A percentile compares a stretch with the other conserved stretches of the same genome.
phyloP scores from a whole-genome alignment of 2,329 filamentous ascomycete species.

The Pyrenochaeta sp. region DNA sequence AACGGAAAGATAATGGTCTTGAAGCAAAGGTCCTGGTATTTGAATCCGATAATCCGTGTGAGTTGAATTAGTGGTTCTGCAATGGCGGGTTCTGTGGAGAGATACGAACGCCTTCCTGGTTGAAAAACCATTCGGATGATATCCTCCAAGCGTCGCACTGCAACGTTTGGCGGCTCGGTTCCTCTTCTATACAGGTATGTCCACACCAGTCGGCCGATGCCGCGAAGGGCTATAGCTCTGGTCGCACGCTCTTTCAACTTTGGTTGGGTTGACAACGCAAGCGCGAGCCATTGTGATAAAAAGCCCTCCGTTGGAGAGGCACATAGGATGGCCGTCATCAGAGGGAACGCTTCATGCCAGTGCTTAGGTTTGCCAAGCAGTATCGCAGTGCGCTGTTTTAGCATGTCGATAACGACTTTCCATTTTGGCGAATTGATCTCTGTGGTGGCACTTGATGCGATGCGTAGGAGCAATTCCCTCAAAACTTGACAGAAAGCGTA shows the following conservation, averaged over 20 bases:
- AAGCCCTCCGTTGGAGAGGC: conserved; percentile 87
- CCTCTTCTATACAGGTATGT: conserved; percentile 85
- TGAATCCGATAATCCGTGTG: conserved; percentile 92
- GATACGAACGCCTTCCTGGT: conserved; percentile 77
- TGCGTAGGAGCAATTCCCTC: conserved; percentile 83
- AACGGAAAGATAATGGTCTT: conserved; percentile 91
- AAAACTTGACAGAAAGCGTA: conserved; percentile 94
- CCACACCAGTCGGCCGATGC: conserved; percentile 90
- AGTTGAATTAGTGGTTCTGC: conserved; percentile 92
- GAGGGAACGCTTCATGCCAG: conserved; percentile 87
- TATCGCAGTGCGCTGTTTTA: conserved; percentile 80
- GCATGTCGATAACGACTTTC: conserved; percentile 81
- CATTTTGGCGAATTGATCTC: conserved; percentile 85
- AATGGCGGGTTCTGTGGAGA: conserved; percentile 83
- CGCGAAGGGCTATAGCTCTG: conserved; percentile 82
- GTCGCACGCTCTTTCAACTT: conserved; percentile 85
- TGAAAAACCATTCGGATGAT: conserved; percentile 86
- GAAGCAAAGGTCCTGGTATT: conserved; percentile 93
- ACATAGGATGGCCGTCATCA: conserved; percentile 87
- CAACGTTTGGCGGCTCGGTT: conserved; percentile 72
- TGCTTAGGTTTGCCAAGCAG: conserved; percentile 93
- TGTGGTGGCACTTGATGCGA: conserved; percentile 80
- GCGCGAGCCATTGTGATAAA: conserved; percentile 82
- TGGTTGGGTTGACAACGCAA: conserved; percentile 78
- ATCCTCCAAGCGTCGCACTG: conserved; percentile 85